Conservation (phyloP, 1,139 yeast species). For the Blastobotrys ciferrii region DNA sequence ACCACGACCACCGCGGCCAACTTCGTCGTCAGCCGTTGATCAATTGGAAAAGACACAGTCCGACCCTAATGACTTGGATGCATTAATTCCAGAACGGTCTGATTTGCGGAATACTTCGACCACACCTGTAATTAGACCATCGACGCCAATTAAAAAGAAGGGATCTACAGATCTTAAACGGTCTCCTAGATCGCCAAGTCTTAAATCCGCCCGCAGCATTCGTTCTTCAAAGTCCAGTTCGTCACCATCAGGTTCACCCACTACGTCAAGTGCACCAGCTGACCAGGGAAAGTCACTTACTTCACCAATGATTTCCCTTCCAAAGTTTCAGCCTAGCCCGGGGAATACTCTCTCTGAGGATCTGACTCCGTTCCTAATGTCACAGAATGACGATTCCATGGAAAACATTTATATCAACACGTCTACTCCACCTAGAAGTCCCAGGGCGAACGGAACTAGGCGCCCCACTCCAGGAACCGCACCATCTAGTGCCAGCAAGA, state of each 20-base stretch:
- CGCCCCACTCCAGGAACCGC: neutral
- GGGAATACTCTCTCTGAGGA: conserved; percentile 21
- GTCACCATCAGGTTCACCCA: neutral
- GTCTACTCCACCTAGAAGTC: conserved; percentile 10
- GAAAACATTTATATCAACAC: conserved; percentile 10
- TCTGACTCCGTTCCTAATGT: conserved; percentile 17
- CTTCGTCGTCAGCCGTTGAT: neutral
- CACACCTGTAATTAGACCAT: conserved; percentile 4
- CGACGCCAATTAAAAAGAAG: conserved; percentile 4
- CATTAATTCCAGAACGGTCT: conserved; percentile 2
- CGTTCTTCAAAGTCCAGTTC: conserved; percentile 11
- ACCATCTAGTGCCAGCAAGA: neutral
- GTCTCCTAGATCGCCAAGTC: conserved; percentile 1
- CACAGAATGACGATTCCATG: conserved; percentile 2
- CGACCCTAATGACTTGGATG: conserved; percentile 6
- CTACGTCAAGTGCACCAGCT: neutral
- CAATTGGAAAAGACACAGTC: conserved; percentile 1
- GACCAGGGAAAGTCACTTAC: neutral
- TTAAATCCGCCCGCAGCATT: conserved; percentile 1
- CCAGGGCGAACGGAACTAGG: conserved; percentile 3
- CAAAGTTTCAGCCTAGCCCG: conserved; percentile 17
- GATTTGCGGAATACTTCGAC: neutral
- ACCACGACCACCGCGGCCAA: neutral
- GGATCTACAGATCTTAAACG: conserved; percentile 13
- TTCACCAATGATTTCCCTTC: conserved; percentile 19